Evolutionary conservation across 768 basidiomycete genomes (phyloP), one percentile per base, ranked within the genome.

Genomic region (Suillus paluster): DNA sequence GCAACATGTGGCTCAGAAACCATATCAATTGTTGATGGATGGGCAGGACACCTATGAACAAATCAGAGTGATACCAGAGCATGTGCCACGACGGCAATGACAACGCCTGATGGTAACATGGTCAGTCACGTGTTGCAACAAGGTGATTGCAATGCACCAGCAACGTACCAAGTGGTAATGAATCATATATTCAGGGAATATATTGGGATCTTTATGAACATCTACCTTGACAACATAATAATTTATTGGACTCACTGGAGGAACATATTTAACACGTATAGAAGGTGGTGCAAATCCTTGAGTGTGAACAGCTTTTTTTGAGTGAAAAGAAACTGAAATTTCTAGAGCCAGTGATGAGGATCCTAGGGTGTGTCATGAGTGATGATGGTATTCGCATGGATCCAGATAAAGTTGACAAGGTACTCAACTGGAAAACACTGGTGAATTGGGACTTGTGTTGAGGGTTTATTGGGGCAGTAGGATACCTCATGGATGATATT

Each of bases 131-230:
- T 76, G 0, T 60, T 77, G 17, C 76, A 76, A 27, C 64, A 68
- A 10, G 75, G 76, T 3, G 71, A 75, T 50, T 73, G 70, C 33
- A 73, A 73, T 52, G 68, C 42, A 6, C 70, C 70, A 0, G 79
- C 81, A 0, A 82, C 80, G 0, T 81, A 77, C 65, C 81, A 82
- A 61, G 66, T 78, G 0, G 52, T 82, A 0, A 82, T 82, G 77
- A 80, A 80, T 57, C 68, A 80, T 1, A 1, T 63, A 4, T 56
- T 64, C 17, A 34, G 42, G 0, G 44, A 62, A 57, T 69, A 14
- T 42, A 60, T 27, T 65, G 33, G 66, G 14, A 30, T 39, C 0
- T 54, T 63, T 33, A 34, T 63, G 39, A 41, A 67, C 4, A 17
- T 60, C 0, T 60, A 55, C 23, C 55, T 60, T 9, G 59, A 60